These are phyloP conservation scores for Pseudoturritis turrita DNA, from an alignment of 345 rosid genomes.

Conservation along the genomic window DNA sequence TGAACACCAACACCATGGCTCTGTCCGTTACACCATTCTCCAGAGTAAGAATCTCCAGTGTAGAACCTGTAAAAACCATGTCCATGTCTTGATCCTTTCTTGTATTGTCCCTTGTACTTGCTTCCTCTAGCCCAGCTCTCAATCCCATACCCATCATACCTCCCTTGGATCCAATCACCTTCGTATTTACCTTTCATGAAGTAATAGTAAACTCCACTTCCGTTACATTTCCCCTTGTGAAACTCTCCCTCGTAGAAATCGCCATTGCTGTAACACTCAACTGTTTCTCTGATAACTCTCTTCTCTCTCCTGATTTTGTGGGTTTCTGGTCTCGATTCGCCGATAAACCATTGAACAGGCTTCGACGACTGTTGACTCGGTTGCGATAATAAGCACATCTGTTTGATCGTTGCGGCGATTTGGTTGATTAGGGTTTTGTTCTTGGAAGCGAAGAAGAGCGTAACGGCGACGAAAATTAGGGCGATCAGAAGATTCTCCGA, in stretches of 20 bases:
- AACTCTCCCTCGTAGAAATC: conserved; percentile 86
- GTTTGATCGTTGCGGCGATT: conserved; percentile 32
- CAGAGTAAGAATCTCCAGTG: conserved; percentile 58
- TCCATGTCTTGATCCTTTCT: conserved; percentile 71
- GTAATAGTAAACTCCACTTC: conserved; percentile 76
- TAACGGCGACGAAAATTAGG: conserved; percentile 56
- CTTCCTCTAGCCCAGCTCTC: conserved; percentile 93
- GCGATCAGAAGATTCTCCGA: conserved; percentile 67
- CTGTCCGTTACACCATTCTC: conserved; percentile 22
- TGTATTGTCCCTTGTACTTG: conserved; percentile 69
- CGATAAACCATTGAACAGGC: conserved; percentile 72
- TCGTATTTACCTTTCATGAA: conserved; percentile 70
- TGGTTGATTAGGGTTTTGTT: conserved; percentile 56
- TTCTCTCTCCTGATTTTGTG: conserved; percentile 4
- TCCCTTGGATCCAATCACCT: conserved; percentile 83
- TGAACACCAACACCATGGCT: conserved; percentile 22
- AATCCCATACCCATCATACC: conserved; percentile 70
- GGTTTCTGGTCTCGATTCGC: conserved; percentile 36
- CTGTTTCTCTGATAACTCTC: conserved; percentile 54
- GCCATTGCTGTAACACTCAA: conserved; percentile 79
- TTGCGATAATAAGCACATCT: neutral
- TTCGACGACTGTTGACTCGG: conserved; percentile 32
- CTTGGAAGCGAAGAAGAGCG: conserved; percentile 65
- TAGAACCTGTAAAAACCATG: conserved; percentile 64
- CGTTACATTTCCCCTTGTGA: conserved; percentile 64